Conservation (phyloP, 2,329 filamentous ascomycete genomes). For the Cladosporium sp. region DNA sequence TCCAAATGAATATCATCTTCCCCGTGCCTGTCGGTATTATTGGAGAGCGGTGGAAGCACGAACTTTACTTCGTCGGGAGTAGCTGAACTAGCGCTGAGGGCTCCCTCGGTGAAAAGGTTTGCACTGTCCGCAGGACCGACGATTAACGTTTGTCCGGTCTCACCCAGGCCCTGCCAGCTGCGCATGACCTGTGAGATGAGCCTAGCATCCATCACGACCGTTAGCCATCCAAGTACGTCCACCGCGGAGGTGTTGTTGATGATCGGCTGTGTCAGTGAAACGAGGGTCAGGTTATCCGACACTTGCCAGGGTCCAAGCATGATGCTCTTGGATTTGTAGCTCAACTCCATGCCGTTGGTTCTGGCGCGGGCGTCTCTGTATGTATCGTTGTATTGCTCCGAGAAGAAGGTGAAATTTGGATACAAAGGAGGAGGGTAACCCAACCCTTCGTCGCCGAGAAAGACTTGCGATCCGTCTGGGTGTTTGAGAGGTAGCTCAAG, state of each 20-base stretch:
- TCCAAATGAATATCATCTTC: conserved; percentile 11
- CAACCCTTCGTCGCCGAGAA: conserved; percentile 57
- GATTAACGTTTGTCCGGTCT: conserved; percentile 66
- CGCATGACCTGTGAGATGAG: conserved; percentile 59
- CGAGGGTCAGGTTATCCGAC: conserved; percentile 68
- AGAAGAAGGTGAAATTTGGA: conserved; percentile 68
- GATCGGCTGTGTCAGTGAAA: conserved; percentile 79
- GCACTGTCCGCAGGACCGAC: conserved; percentile 63
- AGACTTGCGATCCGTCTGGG: conserved; percentile 54
- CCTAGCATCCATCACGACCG: conserved; percentile 66
- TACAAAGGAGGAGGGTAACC: conserved; percentile 72
- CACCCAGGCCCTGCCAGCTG: conserved; percentile 65
- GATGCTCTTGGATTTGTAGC: conserved; percentile 48
- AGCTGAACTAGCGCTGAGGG: background rate
- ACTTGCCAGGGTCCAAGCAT: conserved; percentile 71
- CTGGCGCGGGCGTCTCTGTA: conserved; percentile 35
- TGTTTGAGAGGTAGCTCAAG: conserved; percentile 60
- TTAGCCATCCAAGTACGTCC: conserved; percentile 78
- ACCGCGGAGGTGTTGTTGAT: conserved; percentile 58
- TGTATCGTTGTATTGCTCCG: conserved; percentile 32
- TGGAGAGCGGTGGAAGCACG: conserved; percentile 24
- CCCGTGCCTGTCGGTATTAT: conserved; percentile 28
- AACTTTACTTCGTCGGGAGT: conserved; percentile 21
- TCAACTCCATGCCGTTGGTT: conserved; percentile 34
- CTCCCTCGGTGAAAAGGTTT: conserved; percentile 47